Evolutionary conservation across 139 green algal genomes (phyloP), one percentile per base, ranked within the genome.

Genomic region (Haematococcus sp.): DNA sequence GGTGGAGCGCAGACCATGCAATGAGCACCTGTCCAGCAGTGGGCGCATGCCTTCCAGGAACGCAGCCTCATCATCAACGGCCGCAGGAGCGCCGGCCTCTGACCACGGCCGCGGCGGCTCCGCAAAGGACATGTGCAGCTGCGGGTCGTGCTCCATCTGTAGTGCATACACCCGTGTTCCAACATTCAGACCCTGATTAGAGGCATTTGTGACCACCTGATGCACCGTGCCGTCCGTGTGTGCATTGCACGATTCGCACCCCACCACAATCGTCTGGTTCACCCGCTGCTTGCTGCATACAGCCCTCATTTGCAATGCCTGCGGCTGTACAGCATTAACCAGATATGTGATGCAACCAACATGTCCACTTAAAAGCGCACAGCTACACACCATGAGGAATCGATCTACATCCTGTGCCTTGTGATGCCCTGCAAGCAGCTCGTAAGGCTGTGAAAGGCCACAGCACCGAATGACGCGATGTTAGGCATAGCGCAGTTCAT

Each of bases 131-230:
- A 70, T 56, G 63, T 70, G 63, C 28, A 70, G 63, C 63, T 70
- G 63, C 3, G 63, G 63, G 35, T 70, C 63, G 40, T 70, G 63
- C 63, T 70, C 63, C 63, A 70, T 70, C 63, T 70, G 61, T 20
- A 49, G 40, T 49, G 40, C 40, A 49, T 49, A n/a, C n/a, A n/a
- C n/a, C n/a, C n/a, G n/a, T n/a, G n/a, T n/a, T n/a, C n/a, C n/a
- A n/a, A n/a, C n/a, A n/a, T n/a, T n/a, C n/a, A n/a, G n/a, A n/a
- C n/a, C n/a, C n/a, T n/a, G n/a, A n/a, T n/a, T n/a, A n/a, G n/a
- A n/a, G n/a, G n/a, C n/a, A n/a, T n/a, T n/a, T n/a, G n/a, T n/a
- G n/a, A n/a, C n/a, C n/a, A n/a, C n/a, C n/a, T n/a, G n/a, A n/a
- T n/a, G n/a, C n/a, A n/a, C n/a, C n/a, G n/a, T n/a, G n/a, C n/a